phyloP scores from a whole-genome alignment of 345 rosid species.

The Acer negundo region DNA sequence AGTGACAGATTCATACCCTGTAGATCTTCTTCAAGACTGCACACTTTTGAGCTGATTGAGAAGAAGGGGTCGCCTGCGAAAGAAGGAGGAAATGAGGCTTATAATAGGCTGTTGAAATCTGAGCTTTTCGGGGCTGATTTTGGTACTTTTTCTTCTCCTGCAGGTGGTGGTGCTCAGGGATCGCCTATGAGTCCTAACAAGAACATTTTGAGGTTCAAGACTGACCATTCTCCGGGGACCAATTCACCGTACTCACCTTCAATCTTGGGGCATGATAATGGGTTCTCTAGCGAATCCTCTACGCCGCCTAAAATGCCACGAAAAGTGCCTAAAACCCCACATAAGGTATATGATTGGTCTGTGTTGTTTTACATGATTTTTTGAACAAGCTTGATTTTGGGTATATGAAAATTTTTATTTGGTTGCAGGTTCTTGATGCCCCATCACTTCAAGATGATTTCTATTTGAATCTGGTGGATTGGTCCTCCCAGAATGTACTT shows the following conservation, averaged over 20 bases:
- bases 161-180: slow-evolving; percentile 55
- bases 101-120: slow-evolving; percentile 66
- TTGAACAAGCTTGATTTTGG: background rate
- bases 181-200: slow-evolving; percentile 76
- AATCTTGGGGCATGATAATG: slow-evolving; percentile 63
- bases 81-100: slow-evolving; percentile 93
- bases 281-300: slow-evolving; percentile 59
- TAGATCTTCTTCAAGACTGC: slow-evolving; percentile 90
- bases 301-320: slow-evolving; percentile 86
- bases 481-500: slow-evolving; percentile 98
- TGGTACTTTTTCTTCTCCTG: slow-evolving; percentile 72
- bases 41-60: slow-evolving; percentile 80
- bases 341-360: slow-evolving; percentile 52
- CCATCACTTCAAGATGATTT: slow-evolving; percentile 98
- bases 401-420: background rate
- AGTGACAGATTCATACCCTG: slow-evolving; percentile 97
- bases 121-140: slow-evolving; percentile 98
- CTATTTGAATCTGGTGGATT: slow-evolving; percentile 92
- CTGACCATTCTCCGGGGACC: slow-evolving; percentile 66
- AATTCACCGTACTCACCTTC: slow-evolving; percentile 88
- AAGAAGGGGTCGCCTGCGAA: slow-evolving; percentile 78
- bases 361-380: background rate
- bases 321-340: slow-evolving; percentile 97
- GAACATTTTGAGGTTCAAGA: slow-evolving; percentile 88
- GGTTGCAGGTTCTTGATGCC: slow-evolving; percentile 89